Conservation (phyloP, 192 early-diverging fungal species). For the Backusella psychrophila region DNA sequence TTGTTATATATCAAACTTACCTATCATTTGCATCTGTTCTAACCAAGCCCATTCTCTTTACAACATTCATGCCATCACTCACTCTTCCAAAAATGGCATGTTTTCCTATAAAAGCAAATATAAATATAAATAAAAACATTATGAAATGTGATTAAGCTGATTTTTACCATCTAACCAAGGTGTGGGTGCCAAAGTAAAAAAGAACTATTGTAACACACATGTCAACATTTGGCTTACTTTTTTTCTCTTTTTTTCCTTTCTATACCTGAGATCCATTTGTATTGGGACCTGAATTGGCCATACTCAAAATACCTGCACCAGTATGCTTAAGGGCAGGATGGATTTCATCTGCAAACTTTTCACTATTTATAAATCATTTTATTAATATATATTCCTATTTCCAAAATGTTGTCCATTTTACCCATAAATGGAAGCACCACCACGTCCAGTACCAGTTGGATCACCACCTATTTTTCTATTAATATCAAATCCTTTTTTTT, state of each 20-base stretch:
- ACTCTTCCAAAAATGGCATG: constrained; percentile 91
- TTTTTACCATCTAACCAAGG: constrained; percentile 77
- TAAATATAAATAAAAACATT: too few relatives aligned
- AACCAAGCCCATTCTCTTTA: constrained; percentile 78
- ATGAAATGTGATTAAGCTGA: too few relatives aligned
- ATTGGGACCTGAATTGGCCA: constrained; percentile 80
- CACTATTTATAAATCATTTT: constrained; percentile 34
- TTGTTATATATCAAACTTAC: constrained; percentile 12
- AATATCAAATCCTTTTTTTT: too few relatives aligned
- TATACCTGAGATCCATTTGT: constrained; percentile 61
- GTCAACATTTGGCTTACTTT: too few relatives aligned
- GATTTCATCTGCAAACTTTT: constrained; percentile 85
- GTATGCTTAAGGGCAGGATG: constrained; percentile 74
- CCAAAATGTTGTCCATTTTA: constrained; percentile 20
- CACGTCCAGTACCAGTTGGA: constrained; percentile 91
- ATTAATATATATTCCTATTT: too few relatives aligned
- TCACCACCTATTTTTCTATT: constrained; percentile 63
- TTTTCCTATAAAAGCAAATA: constrained; percentile 54
- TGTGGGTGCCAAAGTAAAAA: constrained; percentile 89
- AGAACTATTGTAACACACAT: constrained; percentile 47
- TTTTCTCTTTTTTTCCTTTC: too few relatives aligned
- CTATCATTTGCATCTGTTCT: constrained; percentile 54
- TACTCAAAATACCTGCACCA: constrained; percentile 86
- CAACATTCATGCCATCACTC: constrained; percentile 73
- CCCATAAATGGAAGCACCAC: constrained; percentile 86